Evolutionary conservation across 2,329 filamentous ascomycete species (phyloP).

Genomic region (Aspergillus sp.): DNA sequence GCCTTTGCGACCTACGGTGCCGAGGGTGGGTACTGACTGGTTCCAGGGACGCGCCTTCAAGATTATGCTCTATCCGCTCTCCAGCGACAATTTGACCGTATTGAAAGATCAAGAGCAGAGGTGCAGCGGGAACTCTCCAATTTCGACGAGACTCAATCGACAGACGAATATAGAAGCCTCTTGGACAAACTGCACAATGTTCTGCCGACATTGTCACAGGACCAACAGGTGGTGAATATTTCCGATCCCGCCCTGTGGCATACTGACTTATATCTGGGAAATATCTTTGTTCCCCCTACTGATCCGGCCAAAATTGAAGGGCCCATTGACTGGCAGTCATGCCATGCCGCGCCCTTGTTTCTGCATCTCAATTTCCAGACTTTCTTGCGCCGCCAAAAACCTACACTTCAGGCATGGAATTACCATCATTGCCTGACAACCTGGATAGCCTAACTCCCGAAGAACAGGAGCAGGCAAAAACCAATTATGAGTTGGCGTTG

Average conservation of each 20-base stretch:
- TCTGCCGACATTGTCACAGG: constrained; percentile 22
- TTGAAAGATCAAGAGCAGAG: constrained; percentile 1
- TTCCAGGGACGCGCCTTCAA: constrained; percentile 20
- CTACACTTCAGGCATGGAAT: constrained; percentile 22
- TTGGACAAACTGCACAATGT: constrained; percentile 20
- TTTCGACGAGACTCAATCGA: constrained; percentile 22
- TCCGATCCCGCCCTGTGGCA: constrained; percentile 26
- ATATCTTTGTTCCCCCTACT: constrained; percentile 30
- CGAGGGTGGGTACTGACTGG: background rate
- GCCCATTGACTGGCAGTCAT: constrained; percentile 34
- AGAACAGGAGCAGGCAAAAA: constrained; percentile 17
- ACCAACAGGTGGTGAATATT: constrained; percentile 20
- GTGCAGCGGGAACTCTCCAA: constrained; percentile 23
- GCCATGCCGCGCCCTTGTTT: constrained; percentile 27
- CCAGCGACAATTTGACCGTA: constrained; percentile 19
- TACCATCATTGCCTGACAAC: constrained; percentile 23
- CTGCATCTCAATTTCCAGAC: constrained; percentile 26
- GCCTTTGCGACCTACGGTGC: no score
- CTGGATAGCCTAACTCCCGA: constrained; percentile 21
- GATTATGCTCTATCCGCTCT: constrained; percentile 24
- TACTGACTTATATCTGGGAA: constrained; percentile 30
- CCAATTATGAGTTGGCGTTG: constrained; percentile 18
- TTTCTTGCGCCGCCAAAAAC: constrained; percentile 27
- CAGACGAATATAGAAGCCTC: constrained; percentile 24
- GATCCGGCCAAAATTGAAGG: constrained; percentile 27